Conservation (phyloP, 495 filamentous ascomycete species). For the Neurospora intermedia region DNA sequence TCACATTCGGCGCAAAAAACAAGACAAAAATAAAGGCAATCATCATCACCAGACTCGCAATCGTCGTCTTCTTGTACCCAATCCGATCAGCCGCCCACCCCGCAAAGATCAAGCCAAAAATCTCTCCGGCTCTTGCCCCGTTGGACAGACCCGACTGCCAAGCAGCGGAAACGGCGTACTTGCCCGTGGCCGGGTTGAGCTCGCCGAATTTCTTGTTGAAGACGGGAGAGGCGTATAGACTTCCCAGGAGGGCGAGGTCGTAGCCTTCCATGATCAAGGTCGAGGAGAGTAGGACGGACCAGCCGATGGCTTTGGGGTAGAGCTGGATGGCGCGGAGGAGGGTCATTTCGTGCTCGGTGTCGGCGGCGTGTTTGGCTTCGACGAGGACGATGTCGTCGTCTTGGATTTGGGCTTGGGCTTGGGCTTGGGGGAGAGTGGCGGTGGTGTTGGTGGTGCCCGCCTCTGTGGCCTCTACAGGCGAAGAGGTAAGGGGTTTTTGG, state of each 20-base stretch:
- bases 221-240: conserved; percentile 22
- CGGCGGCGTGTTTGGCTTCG: conserved; percentile 22
- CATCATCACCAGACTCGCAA: conserved; percentile 32
- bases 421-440: background rate
- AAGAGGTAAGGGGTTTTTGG: background rate
- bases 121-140: conserved; percentile 25
- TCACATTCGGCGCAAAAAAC: conserved; percentile 51
- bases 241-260: conserved; percentile 30
- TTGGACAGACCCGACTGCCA: conserved; percentile 29
- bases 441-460: background rate
- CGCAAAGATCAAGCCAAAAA: conserved; percentile 26
- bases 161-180: conserved; percentile 23
- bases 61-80: conserved; percentile 26
- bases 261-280: conserved; percentile 50
- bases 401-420: background rate
- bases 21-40: conserved; percentile 41
- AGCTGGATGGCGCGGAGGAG: conserved; percentile 28
- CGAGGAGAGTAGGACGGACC: conserved; percentile 39
- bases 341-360: conserved; percentile 30
- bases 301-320: conserved; percentile 39
- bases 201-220: conserved; percentile 27
- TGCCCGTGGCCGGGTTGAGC: conserved; percentile 9
- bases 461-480: background rate
- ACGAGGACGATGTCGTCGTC: conserved; percentile 3
- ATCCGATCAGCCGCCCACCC: conserved; percentile 24